phyloP scores from a whole-genome alignment of 768 basidiomycete species.

The Boletus sp. region DNA sequence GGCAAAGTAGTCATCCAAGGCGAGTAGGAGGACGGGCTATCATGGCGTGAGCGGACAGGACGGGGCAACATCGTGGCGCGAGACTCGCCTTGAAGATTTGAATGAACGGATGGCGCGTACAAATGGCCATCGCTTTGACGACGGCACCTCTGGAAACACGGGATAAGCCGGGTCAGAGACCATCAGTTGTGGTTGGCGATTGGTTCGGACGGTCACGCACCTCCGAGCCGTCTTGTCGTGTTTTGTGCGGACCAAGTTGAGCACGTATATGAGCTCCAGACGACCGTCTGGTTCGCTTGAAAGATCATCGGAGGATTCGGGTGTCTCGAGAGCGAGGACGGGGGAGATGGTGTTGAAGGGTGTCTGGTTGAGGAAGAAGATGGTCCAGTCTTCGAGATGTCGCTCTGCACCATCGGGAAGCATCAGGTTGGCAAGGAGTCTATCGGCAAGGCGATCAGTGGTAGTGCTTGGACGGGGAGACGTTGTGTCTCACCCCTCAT shows the following conservation, averaged over 20 bases:
- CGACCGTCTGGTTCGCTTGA: constrained; percentile 25
- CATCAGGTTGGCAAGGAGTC: constrained; percentile 95
- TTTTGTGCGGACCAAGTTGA: constrained; percentile 90
- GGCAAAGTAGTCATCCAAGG: constrained; percentile 91
- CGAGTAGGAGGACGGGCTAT: constrained; percentile 89
- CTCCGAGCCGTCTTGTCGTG: constrained; percentile 80
- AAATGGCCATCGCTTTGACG: constrained; percentile 93
- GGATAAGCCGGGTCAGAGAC: constrained; percentile 11
- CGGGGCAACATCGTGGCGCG: neutral
- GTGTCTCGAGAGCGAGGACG: constrained; percentile 68
- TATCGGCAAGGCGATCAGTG: constrained; percentile 31
- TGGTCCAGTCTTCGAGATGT: constrained; percentile 95
- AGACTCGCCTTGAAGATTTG: constrained; percentile 86
- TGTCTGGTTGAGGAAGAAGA: constrained; percentile 97
- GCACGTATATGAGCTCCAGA: constrained; percentile 75
- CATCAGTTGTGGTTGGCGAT: neutral
- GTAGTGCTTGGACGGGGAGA: neutral
- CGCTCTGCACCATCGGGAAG: constrained; percentile 97
- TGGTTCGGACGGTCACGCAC: constrained; percentile 39
- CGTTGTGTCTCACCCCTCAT: constrained; percentile 74
- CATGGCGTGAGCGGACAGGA: constrained; percentile 2
- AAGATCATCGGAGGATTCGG: constrained; percentile 32
- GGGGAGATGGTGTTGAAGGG: constrained; percentile 84
- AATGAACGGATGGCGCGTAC: constrained; percentile 90
- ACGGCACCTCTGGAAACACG: constrained; percentile 70